Base-by-base conservation (phyloP, 495 filamentous ascomycete species). In the Aspergillus ellipticus region DNA sequence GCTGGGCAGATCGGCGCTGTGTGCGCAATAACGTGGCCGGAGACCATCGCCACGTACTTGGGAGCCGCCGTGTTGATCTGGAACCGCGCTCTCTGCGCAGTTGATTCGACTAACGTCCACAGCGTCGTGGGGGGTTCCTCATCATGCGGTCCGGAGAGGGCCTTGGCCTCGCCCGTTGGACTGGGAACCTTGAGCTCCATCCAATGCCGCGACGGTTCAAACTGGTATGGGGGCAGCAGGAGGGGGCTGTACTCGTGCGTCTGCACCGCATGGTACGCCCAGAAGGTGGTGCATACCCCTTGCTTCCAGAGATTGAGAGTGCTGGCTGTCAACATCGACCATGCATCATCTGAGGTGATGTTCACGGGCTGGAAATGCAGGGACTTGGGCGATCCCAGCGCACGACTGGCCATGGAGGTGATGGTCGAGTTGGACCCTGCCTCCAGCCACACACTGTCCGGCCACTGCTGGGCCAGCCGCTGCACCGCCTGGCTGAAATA, bases 161-260 rank as follows among this genome's bases (percentile, higher is more conserved):
- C n/a, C n/a, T n/a, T n/a, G n/a, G n/a, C n/a, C n/a, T n/a, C n/a
- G n/a, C n/a, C 21, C 20, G 8, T 42, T 3, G 22, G 20, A 6
- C 22, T 9, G 6, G 51, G 39, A 2, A 7, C 10, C 9, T 55
- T 55, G 20, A 54, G 49, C 9, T 71, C 64, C 8, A 75, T 42
- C 74, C 74, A 79, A 46, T 79, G 74, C 1, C 54, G 28, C 0
- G 69, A 49, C 55, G 72, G 70, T 16, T 79, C 74, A 43, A 84
- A 84, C 53, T 80, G 74, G 47, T 82, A 83, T 0, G 80, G 73
- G 4, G 81, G 81, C 2, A 82, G 66, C 2, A 62, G 45, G 10
- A 81, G 11, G 6, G 22, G 48, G 2, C 35, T n/a, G 51, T 77
- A 74, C 0, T 66, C 49, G 7, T 53, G 35, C 6, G 53, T 73